A percentile compares a stretch with the other conserved stretches of the same genome.
Conservation (phyloP, 2,329 filamentous ascomycete species). For the Trichophyton benhamiae region DNA sequence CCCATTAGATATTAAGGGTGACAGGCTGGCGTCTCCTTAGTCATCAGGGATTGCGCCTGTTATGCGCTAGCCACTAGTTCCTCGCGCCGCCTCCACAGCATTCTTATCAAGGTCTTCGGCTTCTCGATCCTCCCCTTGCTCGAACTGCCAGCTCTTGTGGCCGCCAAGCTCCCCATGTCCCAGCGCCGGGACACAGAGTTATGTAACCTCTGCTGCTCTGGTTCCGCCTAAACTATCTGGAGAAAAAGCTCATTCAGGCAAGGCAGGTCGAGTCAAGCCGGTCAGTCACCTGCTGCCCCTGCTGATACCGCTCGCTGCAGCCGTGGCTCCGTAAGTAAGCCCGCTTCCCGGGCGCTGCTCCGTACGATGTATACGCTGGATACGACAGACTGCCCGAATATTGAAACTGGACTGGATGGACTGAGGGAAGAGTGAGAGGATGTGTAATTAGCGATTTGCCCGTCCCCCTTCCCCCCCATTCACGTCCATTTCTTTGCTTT, state of each 20-base stretch:
- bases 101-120: conserved; percentile 1
- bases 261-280: not conserved
- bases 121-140: not conserved
- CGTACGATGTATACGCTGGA: conserved; percentile 4
- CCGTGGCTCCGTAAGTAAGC: conserved; percentile 3
- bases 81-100: conserved; percentile 1
- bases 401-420: conserved; percentile 3
- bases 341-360: not conserved
- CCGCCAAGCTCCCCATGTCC: not conserved
- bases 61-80: conserved; percentile 4
- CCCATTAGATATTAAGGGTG: not conserved
- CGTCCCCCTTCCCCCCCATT: not conserved
- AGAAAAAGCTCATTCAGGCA: not conserved
- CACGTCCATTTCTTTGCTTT: conserved; percentile 1
- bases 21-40: not conserved
- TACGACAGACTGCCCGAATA: not conserved
- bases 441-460: conserved; percentile 5
- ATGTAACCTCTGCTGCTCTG: conserved; percentile 2
- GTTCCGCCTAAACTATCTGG: not conserved
- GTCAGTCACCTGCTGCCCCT: conserved; percentile 2
- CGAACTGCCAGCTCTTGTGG: not conserved
- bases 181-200: not conserved
- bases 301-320: conserved; percentile 2
- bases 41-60: conserved; percentile 4
- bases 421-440: not conserved